Evolutionary conservation across 805 yeast genomes (phyloP).

Genomic region (baker's yeast (Saccharomyces cerevisiae)): DNA sequence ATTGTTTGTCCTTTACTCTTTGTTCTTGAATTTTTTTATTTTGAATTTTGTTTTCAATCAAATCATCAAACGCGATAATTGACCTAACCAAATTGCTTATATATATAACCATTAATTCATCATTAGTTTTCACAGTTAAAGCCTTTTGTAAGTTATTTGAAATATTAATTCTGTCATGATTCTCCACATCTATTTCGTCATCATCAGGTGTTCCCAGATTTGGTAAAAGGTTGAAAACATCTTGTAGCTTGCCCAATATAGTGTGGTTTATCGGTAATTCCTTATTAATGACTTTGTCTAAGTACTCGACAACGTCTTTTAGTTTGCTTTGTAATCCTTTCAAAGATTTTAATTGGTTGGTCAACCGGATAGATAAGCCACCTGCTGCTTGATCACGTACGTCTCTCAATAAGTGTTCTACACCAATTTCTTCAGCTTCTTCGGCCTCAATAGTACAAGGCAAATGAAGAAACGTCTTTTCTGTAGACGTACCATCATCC

Average conservation of each 20-base stretch:
- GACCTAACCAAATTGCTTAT: conserved; percentile 85
- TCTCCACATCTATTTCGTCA: conserved; percentile 24
- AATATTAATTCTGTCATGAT: conserved; percentile 26
- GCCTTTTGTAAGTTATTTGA: conserved; percentile 60
- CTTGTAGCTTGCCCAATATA: conserved; percentile 87
- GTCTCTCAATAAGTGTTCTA: conserved; percentile 89
- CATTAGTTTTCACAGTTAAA: conserved; percentile 87
- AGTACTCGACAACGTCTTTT: conserved; percentile 65
- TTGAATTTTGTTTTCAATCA: conserved; percentile 90
- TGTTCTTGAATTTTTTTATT: conserved; percentile 47
- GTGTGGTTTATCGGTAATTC: conserved; percentile 82
- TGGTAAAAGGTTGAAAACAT: conserved; percentile 87
- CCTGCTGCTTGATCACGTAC: conserved; percentile 97
- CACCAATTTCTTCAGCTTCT: conserved; percentile 99
- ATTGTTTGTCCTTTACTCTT: conserved; percentile 23
- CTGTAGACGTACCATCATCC: conserved; percentile 90
- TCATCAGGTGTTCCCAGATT: conserved; percentile 45
- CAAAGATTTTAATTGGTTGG: conserved; percentile 81
- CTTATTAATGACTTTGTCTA: conserved; percentile 62
- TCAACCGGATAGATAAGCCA: conserved; percentile 72
- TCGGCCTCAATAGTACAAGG: conserved; percentile 93
- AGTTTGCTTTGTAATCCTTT: conserved; percentile 78
- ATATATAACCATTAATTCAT: conserved; percentile 90
- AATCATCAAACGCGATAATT: conserved; percentile 90
- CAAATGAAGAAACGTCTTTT: conserved; percentile 84